Percentiles rank a stretch among this genome's conserved stretches.
phyloP scores from a whole-genome alignment of 192 early-diverging fungal species.

The Coemansia sp. region DNA sequence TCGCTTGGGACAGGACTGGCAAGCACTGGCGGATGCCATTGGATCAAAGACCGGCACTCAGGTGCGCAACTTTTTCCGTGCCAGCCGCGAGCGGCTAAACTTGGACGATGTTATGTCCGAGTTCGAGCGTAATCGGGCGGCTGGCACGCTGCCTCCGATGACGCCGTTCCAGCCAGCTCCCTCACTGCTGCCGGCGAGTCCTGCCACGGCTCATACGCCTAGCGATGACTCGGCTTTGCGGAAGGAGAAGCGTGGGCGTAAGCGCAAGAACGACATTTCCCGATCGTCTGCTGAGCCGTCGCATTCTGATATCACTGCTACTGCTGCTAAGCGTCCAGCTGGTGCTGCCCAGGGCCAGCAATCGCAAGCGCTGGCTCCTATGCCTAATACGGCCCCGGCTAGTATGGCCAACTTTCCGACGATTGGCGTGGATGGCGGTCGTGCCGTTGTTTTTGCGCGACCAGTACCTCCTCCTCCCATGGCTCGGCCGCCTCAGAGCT shows the following conservation, averaged over 20 bases:
- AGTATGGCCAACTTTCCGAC: constrained; percentile 43
- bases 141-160: constrained; percentile 34
- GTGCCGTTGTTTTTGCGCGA: constrained; percentile 37
- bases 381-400: constrained; percentile 35
- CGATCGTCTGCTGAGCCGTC: constrained; percentile 7
- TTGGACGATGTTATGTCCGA: constrained; percentile 55
- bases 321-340: background rate
- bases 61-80: constrained; percentile 80
- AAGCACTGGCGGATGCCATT: constrained; percentile 68
- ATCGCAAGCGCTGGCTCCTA: background rate
- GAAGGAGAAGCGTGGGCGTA: constrained; percentile 46
- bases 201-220: background rate
- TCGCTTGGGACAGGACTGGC: constrained; percentile 78
- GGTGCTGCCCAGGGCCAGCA: background rate
- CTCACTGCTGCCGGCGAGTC: constrained; percentile 8
- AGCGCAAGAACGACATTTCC: constrained; percentile 39
- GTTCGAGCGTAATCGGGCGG: constrained; percentile 36
- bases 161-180: constrained; percentile 19
- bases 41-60: constrained; percentile 81
- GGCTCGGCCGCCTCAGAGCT: constrained; percentile 4
- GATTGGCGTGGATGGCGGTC: constrained; percentile 47
- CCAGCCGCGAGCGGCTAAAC: constrained; percentile 59
- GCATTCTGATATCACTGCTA: background rate
- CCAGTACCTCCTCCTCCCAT: background rate
- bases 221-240: constrained; percentile 10